These are phyloP conservation scores for Capsaspora owczarzaki DNA, from an alignment of 78 protist genomes.

Conservation along the genomic window DNA sequence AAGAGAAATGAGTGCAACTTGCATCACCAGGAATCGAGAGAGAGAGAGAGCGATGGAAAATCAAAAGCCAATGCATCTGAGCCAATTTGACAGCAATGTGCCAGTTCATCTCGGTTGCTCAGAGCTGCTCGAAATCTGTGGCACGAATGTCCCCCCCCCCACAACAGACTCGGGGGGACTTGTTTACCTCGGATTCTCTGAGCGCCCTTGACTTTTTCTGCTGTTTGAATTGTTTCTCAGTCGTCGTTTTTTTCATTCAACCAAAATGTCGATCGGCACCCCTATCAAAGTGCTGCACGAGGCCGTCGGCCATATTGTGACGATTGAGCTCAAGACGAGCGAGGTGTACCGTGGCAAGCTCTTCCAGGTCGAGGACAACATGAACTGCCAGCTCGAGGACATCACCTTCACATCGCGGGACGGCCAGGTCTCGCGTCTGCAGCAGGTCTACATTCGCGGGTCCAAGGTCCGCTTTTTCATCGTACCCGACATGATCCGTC, in stretches of 20 bases:
- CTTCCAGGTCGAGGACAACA: constrained; percentile 86
- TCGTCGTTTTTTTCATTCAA: neutral
- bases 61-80: no score
- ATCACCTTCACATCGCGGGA: constrained; percentile 64
- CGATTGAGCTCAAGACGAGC: constrained; percentile 54
- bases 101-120: no score
- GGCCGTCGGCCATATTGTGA: constrained; percentile 81
- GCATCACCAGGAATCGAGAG: no score
- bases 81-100: no score
- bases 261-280: constrained; percentile 71
- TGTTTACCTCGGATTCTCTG: neutral
- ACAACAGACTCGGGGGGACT: no score
- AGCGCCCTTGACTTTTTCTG: neutral
- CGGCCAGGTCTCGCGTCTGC: constrained; percentile 30
- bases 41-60: no score
- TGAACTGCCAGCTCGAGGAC: constrained; percentile 77
- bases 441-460: constrained; percentile 83
- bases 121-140: no score
- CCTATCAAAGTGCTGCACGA: constrained; percentile 94
- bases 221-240: neutral
- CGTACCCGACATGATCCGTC: constrained; percentile 86
- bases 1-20: no score
- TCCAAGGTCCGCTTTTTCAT: constrained; percentile 79
- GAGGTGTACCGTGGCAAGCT: constrained; percentile 64
- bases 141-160: no score